Base-by-base conservation (phyloP, 371 early-diverging fungal genomes). In the Zopfochytrium polystomum region DNA sequence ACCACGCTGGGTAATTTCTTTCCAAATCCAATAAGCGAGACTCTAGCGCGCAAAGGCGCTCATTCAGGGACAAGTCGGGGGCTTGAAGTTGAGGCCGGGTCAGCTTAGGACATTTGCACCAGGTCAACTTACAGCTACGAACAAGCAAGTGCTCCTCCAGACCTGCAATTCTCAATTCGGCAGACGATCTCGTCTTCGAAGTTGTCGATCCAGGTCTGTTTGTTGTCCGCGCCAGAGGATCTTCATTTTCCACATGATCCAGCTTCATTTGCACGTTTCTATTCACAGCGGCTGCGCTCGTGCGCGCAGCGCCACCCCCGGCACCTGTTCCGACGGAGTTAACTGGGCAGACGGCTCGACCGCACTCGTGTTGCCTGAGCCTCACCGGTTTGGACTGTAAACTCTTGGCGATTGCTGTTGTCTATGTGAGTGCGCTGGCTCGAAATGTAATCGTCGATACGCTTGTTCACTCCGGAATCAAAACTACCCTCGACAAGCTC, bases 181-280 rank as follows among this genome's bases (percentile, higher is more conserved):
- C 7, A 7, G 38, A 11, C 38, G 18, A 18, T 11, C 18, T 38
- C 11, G 38, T 7, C 18, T 18, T 7, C 38, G 7, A 11, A 18
- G 7, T 23, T n/a, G 22, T 35, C 15, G 52, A 43, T 43, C 50
- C 52, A 15, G 55, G 60, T 20, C 27, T 30, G 13, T 63, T 62
- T 13, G 55, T 75, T 15, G 87, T 86, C 20, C 87, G 75, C 22
- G 85, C 85, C 29, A 88, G 67, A 34, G 89, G 86, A n/a, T 85
- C 83, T 51, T 84, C 84, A 56, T 90, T 89, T 58, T 87, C 83
- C 23, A 85, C 87, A 29, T 87, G 78, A 52, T 88, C 87, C 63
- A 85, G 79, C 56, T 85, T 87, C 91, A 90, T 90, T 70, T 90
- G 91, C 31, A 88, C 84, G 18, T 82, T 86, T 7, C 91, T 74